Evolutionary conservation across 352 stramenopile genomes (phyloP).

Genomic region (Pythium utonaiense): DNA sequence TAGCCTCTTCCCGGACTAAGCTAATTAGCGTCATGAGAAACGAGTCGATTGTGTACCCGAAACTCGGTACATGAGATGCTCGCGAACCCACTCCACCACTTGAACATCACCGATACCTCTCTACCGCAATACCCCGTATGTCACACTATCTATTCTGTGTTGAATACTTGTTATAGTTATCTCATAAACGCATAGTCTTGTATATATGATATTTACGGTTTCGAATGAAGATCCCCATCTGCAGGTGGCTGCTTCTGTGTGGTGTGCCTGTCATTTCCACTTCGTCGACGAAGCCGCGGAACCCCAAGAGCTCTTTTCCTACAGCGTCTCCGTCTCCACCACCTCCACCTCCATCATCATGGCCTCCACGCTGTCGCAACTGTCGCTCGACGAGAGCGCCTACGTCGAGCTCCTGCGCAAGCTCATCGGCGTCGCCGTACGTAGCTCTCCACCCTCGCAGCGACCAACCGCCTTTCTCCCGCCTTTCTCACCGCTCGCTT

Average conservation of each 20-base stretch:
- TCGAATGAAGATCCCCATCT: background rate
- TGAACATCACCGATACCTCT: background rate
- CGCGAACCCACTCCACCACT: background rate
- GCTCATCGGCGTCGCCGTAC: constrained; percentile 73
- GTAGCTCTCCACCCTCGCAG: constrained; percentile 30
- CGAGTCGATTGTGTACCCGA: background rate
- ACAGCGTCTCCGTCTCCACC: too few species aligned
- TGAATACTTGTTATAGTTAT: too few species aligned
- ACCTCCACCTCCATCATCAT: constrained; percentile 17
- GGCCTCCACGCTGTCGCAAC: constrained; percentile 31
- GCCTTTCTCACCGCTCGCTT: background rate
- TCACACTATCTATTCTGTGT: too few species aligned
- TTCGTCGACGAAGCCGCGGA: constrained; percentile 12
- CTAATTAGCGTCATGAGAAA: background rate
- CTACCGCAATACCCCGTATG: background rate
- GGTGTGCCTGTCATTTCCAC: constrained; percentile 18
- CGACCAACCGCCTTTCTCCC: too few species aligned
- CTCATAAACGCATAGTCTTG: background rate
- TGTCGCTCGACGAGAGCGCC: constrained; percentile 62
- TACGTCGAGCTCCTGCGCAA: constrained; percentile 85
- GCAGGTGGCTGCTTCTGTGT: constrained; percentile 4
- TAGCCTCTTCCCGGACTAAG: background rate
- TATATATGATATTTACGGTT: background rate
- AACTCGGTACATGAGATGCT: background rate
- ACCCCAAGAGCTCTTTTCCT: background rate